Evolutionary conservation across 495 filamentous ascomycete genomes (phyloP), one percentile per base, ranked within the genome.

Genomic region (Tuber aestivum): DNA sequence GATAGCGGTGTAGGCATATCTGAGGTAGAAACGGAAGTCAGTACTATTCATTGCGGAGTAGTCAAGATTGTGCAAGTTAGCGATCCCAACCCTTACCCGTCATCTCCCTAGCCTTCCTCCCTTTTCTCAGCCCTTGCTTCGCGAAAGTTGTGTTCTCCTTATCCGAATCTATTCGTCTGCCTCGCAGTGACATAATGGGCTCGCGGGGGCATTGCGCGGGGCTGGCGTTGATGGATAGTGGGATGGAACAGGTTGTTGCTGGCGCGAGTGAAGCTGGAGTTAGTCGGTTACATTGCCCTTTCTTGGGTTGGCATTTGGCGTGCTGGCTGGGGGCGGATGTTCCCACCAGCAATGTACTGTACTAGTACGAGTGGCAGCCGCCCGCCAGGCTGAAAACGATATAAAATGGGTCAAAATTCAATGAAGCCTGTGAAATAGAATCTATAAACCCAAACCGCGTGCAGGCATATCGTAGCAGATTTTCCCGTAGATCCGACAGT

Each of bases 111-210:
- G 38, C 40, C 56, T 42, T 76, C 75, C 42, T 35, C 21, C 41
- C 12, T 50, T n/a, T n/a, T 40, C 35, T 68, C 20, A 6, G 38
- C 37, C 45, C 45, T 45, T 42, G 38, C 21, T 35, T n/a, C 27
- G 50, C 37, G 41, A 44, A 41, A 23, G 37, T 42, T 48, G 32
- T 23, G 48, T 77, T 77, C 76, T 77, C 76, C 41, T 72, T 78
- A 69, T 69, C 74, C 44, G 61, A 75, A 65, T 32, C 56, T 65
- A 65, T 65, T 65, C 14, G 56, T 18, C 56, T 35, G 56, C 27
- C 56, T 65, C 56, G 56, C 56, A 65, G 56, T 35, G 27, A 65
- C 56, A 65, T 65, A 65, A 35, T 65, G 56, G 5, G 5, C 27
- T 35, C 56, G 56, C 56, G 56, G 27, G 56, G 56, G 56, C 56